A percentile compares a stretch with the other conserved stretches of the same genome.
Conservation (phyloP, 228 moss, liverwort and hornwort genomes). For the Sphagnum fallax region DNA sequence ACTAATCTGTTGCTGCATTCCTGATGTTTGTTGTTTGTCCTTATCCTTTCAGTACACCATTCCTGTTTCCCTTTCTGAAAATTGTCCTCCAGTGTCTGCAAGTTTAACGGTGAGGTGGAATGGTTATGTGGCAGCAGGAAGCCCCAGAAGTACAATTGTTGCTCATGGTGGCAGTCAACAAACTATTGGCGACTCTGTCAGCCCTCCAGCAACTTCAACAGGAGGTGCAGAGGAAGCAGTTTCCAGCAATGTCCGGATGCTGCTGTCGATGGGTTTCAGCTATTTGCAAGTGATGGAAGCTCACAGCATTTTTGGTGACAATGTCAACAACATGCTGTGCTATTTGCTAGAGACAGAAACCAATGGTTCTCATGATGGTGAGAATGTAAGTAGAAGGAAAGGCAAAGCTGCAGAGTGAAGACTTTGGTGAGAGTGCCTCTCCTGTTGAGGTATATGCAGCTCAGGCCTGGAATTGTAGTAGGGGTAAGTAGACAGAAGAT, state of each 20-base stretch:
- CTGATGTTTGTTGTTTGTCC: neutral
- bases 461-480: too few relatives aligned
- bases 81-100: neutral
- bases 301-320: slow-evolving; percentile 82
- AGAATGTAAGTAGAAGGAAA: slow-evolving; percentile 77
- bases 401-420: slow-evolving; percentile 87
- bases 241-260: slow-evolving; percentile 71
- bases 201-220: slow-evolving; percentile 32
- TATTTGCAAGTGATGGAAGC: slow-evolving; percentile 90
- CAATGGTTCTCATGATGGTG: slow-evolving; percentile 51
- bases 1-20: too few relatives aligned
- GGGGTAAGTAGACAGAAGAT: too few relatives aligned
- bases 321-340: slow-evolving; percentile 92
- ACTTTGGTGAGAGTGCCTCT: too few relatives aligned
- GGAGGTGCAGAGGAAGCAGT: slow-evolving; percentile 40
- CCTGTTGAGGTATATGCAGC: too few relatives aligned
- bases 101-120: neutral
- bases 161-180: slow-evolving; percentile 20
- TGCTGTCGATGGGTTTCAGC: slow-evolving; percentile 94
- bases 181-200: slow-evolving; percentile 12
- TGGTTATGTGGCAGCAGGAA: slow-evolving; percentile 43
- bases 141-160: slow-evolving; percentile 33
- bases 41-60: neutral
- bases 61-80: neutral
- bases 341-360: slow-evolving; percentile 80